phyloP scores from a whole-genome alignment of 1,139 yeast species.

The Suhomyces kunorum region DNA sequence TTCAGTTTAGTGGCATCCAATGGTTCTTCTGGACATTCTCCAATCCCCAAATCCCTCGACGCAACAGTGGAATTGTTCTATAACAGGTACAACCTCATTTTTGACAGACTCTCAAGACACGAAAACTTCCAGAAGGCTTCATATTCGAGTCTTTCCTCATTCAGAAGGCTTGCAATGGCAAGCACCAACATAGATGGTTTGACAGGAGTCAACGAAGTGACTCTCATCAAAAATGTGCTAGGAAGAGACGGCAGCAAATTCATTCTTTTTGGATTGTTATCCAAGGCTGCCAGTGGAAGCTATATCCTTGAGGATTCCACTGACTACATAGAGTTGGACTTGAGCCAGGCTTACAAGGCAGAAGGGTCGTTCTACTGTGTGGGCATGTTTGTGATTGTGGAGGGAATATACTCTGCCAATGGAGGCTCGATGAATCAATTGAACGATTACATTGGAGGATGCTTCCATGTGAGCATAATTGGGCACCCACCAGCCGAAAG shows the following conservation, averaged over 20 bases:
- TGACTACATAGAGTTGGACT: slow-evolving; percentile 71
- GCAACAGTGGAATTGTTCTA: slow-evolving; percentile 32
- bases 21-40: slow-evolving; percentile 2
- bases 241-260: slow-evolving; percentile 83
- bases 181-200: slow-evolving; percentile 8
- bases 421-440: slow-evolving; percentile 42
- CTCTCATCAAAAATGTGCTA: slow-evolving; percentile 75
- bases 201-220: slow-evolving; percentile 52
- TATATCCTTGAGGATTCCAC: slow-evolving; percentile 81
- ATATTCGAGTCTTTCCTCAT: slow-evolving; percentile 40
- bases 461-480: slow-evolving; percentile 72
- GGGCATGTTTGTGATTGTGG: slow-evolving; percentile 80
- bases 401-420: slow-evolving; percentile 77
- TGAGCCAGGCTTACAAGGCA: slow-evolving; percentile 65
- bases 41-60: slow-evolving; percentile 23
- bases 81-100: slow-evolving; percentile 57
- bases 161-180: slow-evolving; percentile 29
- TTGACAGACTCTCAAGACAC: slow-evolving; percentile 74
- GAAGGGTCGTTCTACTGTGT: slow-evolving; percentile 70
- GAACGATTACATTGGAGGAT: slow-evolving; percentile 41
- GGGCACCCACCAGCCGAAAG: slow-evolving; percentile 90
- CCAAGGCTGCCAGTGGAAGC: slow-evolving; percentile 63
- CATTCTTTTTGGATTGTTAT: slow-evolving; percentile 73
- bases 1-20: slow-evolving; percentile 40
- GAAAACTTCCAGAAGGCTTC: slow-evolving; percentile 65